These are phyloP conservation scores for Papiliotrema flavescens DNA, from an alignment of 1,284 basidiomycete genomes.

Conservation along the genomic window DNA sequence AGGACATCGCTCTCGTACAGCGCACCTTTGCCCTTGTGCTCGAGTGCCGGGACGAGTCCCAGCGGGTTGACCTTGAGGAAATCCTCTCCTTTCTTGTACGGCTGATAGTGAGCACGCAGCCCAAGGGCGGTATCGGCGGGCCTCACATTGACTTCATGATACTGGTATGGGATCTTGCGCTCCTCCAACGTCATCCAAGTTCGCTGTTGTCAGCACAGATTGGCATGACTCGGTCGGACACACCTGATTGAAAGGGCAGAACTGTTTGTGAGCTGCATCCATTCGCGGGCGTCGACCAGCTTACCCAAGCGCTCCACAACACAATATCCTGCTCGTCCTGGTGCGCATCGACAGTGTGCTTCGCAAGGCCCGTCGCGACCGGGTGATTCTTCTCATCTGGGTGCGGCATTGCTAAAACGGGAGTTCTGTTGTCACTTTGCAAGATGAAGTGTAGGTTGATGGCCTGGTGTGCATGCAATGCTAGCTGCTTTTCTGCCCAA, in stretches of 20 bases:
- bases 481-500: too few species aligned
- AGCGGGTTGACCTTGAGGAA: conserved; percentile 21
- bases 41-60: conserved; percentile 19
- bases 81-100: conserved; percentile 20
- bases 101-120: conserved; percentile 2
- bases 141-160: conserved; percentile 22
- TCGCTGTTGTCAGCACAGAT: conserved; percentile 1
- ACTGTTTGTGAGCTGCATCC: conserved; percentile 7
- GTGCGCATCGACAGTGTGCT: conserved; percentile 15
- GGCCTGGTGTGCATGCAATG: too few species aligned
- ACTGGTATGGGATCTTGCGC: conserved; percentile 20
- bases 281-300: background rate
- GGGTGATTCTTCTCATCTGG: conserved; percentile 16
- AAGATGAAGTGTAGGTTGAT: too few species aligned
- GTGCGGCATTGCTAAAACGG: background rate
- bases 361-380: conserved; percentile 16
- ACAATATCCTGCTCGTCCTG: conserved; percentile 13
- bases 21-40: conserved; percentile 13
- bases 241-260: conserved; percentile 21
- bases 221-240: conserved; percentile 1
- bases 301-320: conserved; percentile 21
- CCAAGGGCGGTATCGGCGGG: background rate
- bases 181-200: conserved; percentile 25
- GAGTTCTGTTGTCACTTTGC: too few species aligned
- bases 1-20: conserved; percentile 21